Evolutionary conservation across 2,329 filamentous ascomycete species (phyloP).

Genomic region (Aspergillus neotritici): DNA sequence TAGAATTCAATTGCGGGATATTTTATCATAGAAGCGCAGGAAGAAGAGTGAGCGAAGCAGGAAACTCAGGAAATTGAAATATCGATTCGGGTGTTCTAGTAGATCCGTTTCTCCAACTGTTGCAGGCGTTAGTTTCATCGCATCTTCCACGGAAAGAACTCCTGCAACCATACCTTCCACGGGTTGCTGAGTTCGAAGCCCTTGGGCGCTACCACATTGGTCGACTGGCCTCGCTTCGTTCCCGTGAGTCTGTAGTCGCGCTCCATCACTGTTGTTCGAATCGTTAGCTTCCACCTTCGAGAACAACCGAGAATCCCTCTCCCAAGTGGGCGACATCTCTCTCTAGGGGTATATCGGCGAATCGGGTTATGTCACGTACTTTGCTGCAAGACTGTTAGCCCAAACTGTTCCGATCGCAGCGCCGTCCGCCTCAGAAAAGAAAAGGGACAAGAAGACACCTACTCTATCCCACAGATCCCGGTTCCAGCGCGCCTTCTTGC

Average conservation of each 20-base stretch:
- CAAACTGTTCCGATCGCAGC: constrained; percentile 12
- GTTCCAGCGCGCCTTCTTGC: constrained; percentile 56
- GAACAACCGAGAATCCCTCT: too few relatives aligned
- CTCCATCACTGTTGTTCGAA: constrained; percentile 55
- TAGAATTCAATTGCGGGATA: constrained; percentile 14
- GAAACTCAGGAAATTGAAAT: constrained; percentile 19
- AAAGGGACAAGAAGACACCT: constrained; percentile 26
- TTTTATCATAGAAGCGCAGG: constrained; percentile 14
- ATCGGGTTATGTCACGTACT: constrained; percentile 38
- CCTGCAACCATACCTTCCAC: constrained; percentile 52
- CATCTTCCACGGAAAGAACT: not conserved
- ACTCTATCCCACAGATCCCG: constrained; percentile 62
- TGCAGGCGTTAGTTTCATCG: constrained; percentile 17
- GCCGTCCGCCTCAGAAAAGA: too few relatives aligned
- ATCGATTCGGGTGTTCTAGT: constrained; percentile 23
- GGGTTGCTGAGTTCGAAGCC: constrained; percentile 64
- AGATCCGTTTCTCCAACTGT: constrained; percentile 39
- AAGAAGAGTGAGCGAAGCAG: constrained; percentile 15
- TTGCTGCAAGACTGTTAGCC: constrained; percentile 48
- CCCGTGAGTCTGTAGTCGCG: constrained; percentile 60
- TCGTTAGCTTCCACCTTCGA: constrained; percentile 14
- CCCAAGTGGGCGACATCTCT: not conserved
- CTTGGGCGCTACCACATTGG: constrained; percentile 52
- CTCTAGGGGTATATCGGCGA: not conserved
- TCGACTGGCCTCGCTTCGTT: constrained; percentile 56